Base-by-base conservation (phyloP, 208 protist species). In the Trypanosoma avium region DNA sequence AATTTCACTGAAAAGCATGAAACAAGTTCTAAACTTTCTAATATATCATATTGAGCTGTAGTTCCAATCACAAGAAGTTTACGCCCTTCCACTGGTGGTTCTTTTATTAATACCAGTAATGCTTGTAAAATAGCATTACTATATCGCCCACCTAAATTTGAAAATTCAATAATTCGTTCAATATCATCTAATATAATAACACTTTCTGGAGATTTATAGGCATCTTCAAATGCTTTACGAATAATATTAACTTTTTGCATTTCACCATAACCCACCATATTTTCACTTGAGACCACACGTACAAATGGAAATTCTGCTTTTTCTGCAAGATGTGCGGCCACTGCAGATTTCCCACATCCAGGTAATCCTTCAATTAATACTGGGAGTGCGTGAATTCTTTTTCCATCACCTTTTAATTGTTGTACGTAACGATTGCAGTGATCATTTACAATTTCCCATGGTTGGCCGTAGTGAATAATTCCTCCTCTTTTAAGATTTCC, bases 171-270 rank as follows among this genome's bases (percentile, higher is more conserved):
- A 24, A 97, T 77, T 17, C 92, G 87, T 86, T 99, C 99, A 50
- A 99, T 67, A 63, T 99, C 94, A 66, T 99, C 98, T 21, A 99
- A 76, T 26, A 99, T 94, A 48, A 99, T 97, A 43, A 98, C 88
- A 62, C 85, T 97, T 3, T 90, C 43, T 17, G 94, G 79, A 13
- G 98, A 99, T 80, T 98, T 98, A 84, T 99, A 99, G 29, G 98
- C 97, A 76, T 99, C 98, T 59, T 99, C 97, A 77, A 99, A 99
- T 12, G 97, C 87, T 71, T 98, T 98, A 33, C 84, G 94, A 59
- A 99, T 97, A 30, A 93, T 87, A 59, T 94, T 94, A 27, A 88
- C 84, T 43, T 91, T 92, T 73, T 90, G 84, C 74, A 90, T 75
- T 71, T 97, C 93, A 26, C 84, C 79, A 60, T 95, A 96, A 30